A percentile compares a stretch with the other conserved stretches of the same genome.
Conservation (phyloP, 352 stramenopile species). For the Phytophthora sp. region DNA sequence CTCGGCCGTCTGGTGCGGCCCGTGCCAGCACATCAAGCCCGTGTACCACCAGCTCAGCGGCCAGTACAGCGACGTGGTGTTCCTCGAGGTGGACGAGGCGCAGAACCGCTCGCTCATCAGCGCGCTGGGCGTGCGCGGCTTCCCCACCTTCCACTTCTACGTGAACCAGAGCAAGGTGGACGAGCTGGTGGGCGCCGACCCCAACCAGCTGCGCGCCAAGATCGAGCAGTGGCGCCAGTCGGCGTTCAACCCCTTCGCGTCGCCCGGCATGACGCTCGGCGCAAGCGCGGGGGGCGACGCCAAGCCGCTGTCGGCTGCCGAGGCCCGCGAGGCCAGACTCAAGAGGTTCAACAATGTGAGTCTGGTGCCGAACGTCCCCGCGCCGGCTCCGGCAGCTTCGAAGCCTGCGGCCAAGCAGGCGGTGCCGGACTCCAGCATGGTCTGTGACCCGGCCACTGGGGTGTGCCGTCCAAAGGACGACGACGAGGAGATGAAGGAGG, state of each 20-base stretch:
- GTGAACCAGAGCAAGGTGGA: conserved; percentile 89
- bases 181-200: conserved; percentile 86
- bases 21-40: conserved; percentile 89
- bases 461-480: conserved; percentile 49
- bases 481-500: conserved; percentile 42
- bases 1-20: conserved; percentile 84
- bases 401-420: conserved; percentile 21
- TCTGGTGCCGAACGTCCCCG: conserved; percentile 43
- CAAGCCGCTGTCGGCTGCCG: conserved; percentile 41
- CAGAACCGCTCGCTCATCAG: conserved; percentile 86
- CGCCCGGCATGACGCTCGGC: conserved; percentile 67
- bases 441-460: conserved; percentile 72
- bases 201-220: conserved; percentile 82
- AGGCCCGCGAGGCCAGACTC: conserved; percentile 82
- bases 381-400: conserved; percentile 21
- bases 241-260: conserved; percentile 88
- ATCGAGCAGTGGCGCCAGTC: conserved; percentile 90
- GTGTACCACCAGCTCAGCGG: conserved; percentile 80
- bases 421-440: conserved; percentile 52
- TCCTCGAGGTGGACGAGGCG: conserved; percentile 86
- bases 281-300: conserved; percentile 24
- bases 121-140: conserved; percentile 78
- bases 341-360: conserved; percentile 76
- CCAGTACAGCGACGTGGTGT: conserved; percentile 89
- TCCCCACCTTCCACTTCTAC: conserved; percentile 94